Percentiles rank a stretch among this genome's conserved stretches.
phyloP scores from a whole-genome alignment of 2,329 filamentous ascomycete genomes.

The Ophiostoma pallidulum region DNA sequence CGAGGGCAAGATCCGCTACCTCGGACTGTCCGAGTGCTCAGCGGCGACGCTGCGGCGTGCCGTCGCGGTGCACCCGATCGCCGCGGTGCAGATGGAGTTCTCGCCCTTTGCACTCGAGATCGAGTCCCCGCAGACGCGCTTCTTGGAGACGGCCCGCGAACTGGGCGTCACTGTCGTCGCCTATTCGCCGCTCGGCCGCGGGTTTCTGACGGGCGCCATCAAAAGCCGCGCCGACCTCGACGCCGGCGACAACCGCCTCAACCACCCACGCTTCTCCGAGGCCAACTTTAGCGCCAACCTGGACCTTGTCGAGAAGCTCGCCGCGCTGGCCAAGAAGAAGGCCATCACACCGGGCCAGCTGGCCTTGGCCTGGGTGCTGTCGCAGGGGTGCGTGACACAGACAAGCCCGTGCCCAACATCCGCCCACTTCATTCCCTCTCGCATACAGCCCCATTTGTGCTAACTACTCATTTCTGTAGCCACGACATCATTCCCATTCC shows the following conservation, averaged over 20 bases:
- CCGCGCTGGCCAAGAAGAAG: not conserved
- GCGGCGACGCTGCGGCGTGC: constrained; percentile 41
- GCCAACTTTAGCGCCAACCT: constrained; percentile 7
- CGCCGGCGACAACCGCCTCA: not conserved
- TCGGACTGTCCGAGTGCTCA: constrained; percentile 45
- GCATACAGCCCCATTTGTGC: too few species aligned
- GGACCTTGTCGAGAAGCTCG: constrained; percentile 3
- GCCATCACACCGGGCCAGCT: constrained; percentile 4
- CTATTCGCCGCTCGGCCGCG: constrained; percentile 31
- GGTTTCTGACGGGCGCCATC: constrained; percentile 29
- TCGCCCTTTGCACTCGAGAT: constrained; percentile 47
- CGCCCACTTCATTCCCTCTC: too few species aligned
- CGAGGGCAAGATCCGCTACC: constrained; percentile 46
- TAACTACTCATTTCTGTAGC: too few species aligned
- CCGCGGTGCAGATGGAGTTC: constrained; percentile 46
- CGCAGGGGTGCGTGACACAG: too few species aligned
- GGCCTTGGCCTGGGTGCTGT: constrained; percentile 8
- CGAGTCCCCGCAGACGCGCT: constrained; percentile 36
- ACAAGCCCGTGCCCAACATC: too few species aligned
- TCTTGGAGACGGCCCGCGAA: constrained; percentile 36
- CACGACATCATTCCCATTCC: too few species aligned
- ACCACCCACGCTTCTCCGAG: constrained; percentile 6
- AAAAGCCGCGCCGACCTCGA: too few species aligned
- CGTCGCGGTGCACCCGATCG: constrained; percentile 38
- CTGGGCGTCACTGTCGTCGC: constrained; percentile 33